Evolutionary conservation across 1,139 yeast species (phyloP).

Genomic region (Geotrichum carabidarum): DNA sequence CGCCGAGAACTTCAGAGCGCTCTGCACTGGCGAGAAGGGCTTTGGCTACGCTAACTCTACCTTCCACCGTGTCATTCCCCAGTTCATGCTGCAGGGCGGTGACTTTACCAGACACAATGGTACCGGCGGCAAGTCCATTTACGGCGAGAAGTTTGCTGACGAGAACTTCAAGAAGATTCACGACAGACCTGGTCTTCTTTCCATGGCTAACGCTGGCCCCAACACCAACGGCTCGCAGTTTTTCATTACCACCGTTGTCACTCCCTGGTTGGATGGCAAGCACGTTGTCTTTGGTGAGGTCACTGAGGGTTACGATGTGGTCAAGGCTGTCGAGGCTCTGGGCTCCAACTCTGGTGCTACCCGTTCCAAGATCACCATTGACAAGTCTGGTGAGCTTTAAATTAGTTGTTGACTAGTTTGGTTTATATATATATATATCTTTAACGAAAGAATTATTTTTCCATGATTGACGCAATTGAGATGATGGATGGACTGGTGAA

Average conservation of each 20-base stretch:
- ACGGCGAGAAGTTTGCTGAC: conserved; percentile 92
- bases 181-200: conserved; percentile 88
- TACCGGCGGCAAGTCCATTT: conserved; percentile 98
- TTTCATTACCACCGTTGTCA: conserved; percentile 93
- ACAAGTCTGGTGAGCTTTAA: conserved; percentile 79
- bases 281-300: conserved; percentile 99
- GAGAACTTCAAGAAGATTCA: conserved; percentile 88
- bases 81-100: conserved; percentile 99
- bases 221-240: conserved; percentile 99
- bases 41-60: conserved; percentile 86
- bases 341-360: conserved; percentile 88
- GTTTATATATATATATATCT: not conserved
- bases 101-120: conserved; percentile 73
- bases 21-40: conserved; percentile 96
- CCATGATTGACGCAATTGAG: not conserved
- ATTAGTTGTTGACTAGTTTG: conserved; percentile 8
- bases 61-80: conserved; percentile 98
- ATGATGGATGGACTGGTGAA: not conserved
- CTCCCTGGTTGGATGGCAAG: conserved; percentile 97
- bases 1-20: conserved; percentile 95
- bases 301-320: conserved; percentile 80
- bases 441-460: not conserved
- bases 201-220: conserved; percentile 99
- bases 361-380: conserved; percentile 69
- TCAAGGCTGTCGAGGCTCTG: conserved; percentile 80